Conservation (phyloP, 1,284 basidiomycete species). For the Mrakiaceae sp. region DNA sequence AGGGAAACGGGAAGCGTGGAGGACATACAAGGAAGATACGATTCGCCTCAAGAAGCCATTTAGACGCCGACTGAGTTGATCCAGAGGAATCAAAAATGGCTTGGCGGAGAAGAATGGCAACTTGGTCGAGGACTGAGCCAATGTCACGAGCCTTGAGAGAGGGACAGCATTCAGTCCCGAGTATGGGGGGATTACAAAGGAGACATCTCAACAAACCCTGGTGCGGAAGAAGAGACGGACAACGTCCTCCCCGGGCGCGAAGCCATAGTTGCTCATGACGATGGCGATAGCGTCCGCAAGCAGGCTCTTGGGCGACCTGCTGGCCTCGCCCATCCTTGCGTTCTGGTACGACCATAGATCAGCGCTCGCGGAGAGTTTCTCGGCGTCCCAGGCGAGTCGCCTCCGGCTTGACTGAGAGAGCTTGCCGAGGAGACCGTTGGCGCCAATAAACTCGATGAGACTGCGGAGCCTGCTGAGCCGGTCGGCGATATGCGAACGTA, state of each 20-base stretch:
- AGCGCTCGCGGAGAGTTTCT: conserved; percentile 70
- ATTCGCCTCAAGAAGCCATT: conserved; percentile 57
- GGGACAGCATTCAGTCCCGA: background rate
- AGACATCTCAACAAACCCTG: conserved; percentile 37
- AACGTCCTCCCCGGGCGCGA: conserved; percentile 54
- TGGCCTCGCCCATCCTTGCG: conserved; percentile 32
- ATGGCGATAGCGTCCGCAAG: conserved; percentile 34
- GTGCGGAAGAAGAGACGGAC: conserved; percentile 76
- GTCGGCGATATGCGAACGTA: conserved; percentile 64
- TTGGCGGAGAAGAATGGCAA: conserved; percentile 25
- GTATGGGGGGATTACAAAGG: background rate
- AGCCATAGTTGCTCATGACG: conserved; percentile 25
- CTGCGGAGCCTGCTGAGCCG: conserved; percentile 65
- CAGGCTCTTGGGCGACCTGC: conserved; percentile 19
- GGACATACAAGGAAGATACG: conserved; percentile 50
- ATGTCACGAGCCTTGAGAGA: conserved; percentile 24
- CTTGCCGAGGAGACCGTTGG: conserved; percentile 66
- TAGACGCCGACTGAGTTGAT: conserved; percentile 29
- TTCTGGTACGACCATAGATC: conserved; percentile 79
- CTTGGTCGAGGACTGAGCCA: conserved; percentile 30
- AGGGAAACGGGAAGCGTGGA: background rate
- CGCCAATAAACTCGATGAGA: conserved; percentile 76
- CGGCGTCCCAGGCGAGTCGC: conserved; percentile 68
- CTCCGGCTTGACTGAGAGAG: conserved; percentile 70
- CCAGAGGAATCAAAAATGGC: conserved; percentile 23